These are phyloP conservation scores for Phytophthora gonapodyides DNA, from an alignment of 352 stramenopile genomes.

Conservation along the genomic window DNA sequence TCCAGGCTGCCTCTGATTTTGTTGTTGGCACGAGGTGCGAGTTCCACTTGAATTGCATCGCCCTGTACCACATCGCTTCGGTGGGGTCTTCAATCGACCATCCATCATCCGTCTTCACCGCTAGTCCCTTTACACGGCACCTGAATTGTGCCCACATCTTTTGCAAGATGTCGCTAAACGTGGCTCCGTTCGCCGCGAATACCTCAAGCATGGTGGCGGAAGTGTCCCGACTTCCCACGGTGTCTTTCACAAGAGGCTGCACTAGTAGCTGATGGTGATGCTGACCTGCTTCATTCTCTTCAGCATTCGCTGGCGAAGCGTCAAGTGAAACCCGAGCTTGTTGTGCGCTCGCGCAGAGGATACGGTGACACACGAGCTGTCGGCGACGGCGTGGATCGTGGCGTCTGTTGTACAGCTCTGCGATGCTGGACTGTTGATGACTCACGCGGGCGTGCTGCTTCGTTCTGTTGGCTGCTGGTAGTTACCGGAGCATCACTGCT, in stretches of 20 bases:
- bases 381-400: too few relatives aligned
- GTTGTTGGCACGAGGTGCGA: slow-evolving; percentile 1
- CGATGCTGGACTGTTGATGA: too few relatives aligned
- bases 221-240: background rate
- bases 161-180: slow-evolving; percentile 12
- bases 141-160: slow-evolving; percentile 15
- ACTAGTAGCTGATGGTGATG: background rate
- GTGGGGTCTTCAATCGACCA: slow-evolving; percentile 7
- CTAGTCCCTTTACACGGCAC: background rate
- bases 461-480: too few relatives aligned
- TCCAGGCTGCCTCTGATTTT: slow-evolving; percentile 13
- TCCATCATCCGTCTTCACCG: background rate
- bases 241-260: slow-evolving; percentile 12
- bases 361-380: too few relatives aligned
- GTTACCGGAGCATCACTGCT: too few relatives aligned
- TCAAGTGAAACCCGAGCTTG: too few relatives aligned
- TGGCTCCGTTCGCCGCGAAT: slow-evolving; percentile 11
- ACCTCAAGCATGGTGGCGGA: slow-evolving; percentile 5
- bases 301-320: too few relatives aligned
- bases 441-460: too few relatives aligned
- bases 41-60: slow-evolving; percentile 19
- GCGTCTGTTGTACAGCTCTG: too few relatives aligned
- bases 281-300: too few relatives aligned
- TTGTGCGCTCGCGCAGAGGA: too few relatives aligned
- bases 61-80: background rate